Evolutionary conservation across 352 stramenopile species (phyloP).

Genomic region (Blastocystis sp.): DNA sequence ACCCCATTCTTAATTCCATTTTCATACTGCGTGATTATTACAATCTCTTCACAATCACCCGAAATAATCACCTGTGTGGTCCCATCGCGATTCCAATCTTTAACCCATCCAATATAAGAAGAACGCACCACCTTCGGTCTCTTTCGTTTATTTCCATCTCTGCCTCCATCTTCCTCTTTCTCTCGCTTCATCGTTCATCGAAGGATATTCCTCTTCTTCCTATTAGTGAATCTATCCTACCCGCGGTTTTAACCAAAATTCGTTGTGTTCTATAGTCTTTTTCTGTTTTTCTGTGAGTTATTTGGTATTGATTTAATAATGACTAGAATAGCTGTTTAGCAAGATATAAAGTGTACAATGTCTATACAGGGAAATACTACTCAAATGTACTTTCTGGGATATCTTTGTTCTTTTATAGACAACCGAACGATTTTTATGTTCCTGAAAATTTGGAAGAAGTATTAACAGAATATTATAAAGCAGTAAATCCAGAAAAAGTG

Average conservation of each 20-base stretch:
- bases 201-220: background rate
- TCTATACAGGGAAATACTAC: background rate
- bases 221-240: background rate
- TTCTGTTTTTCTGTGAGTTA: background rate
- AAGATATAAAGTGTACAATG: background rate
- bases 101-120: background rate
- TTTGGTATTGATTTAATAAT: background rate
- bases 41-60: conserved; percentile 4
- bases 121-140: background rate
- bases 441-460: conserved; percentile 20
- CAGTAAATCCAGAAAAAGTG: conserved; percentile 20
- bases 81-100: background rate
- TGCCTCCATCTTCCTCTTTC: background rate
- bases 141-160: background rate
- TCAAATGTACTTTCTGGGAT: background rate
- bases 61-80: background rate
- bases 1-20: background rate
- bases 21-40: background rate
- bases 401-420: background rate
- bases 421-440: background rate
- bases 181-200: background rate
- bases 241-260: background rate
- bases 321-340: background rate
- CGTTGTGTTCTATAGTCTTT: background rate
- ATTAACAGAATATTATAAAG: background rate